phyloP scores from a whole-genome alignment of 2,329 filamentous ascomycete genomes.

The Apiospora saccharicola region DNA sequence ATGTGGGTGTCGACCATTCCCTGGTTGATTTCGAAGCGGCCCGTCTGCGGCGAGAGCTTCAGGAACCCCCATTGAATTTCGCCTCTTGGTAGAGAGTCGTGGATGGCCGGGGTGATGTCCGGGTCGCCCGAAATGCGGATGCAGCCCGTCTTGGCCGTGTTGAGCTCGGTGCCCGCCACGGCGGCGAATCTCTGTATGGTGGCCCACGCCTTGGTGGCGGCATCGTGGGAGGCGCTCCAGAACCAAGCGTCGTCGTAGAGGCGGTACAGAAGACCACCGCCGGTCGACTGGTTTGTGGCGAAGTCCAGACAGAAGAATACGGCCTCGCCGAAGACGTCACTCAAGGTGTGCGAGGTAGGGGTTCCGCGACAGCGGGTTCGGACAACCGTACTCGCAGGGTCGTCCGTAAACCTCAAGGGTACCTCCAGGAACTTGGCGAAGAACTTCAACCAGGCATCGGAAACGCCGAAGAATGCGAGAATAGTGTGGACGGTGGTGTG shows the following conservation, averaged over 20 bases:
- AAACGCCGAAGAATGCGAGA: constrained; percentile 66
- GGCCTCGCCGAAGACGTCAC: constrained; percentile 65
- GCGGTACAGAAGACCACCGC: constrained; percentile 63
- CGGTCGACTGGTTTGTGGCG: constrained; percentile 64
- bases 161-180: constrained; percentile 65
- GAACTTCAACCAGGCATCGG: constrained; percentile 62
- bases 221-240: constrained; percentile 62
- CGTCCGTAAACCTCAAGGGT: constrained; percentile 64
- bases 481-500: constrained; percentile 66
- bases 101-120: constrained; percentile 32
- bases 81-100: constrained; percentile 52
- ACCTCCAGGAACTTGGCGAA: constrained; percentile 66
- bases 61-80: constrained; percentile 64
- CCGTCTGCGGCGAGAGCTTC: constrained; percentile 57
- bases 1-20: constrained; percentile 65
- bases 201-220: constrained; percentile 65
- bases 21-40: constrained; percentile 67
- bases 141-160: constrained; percentile 58
- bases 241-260: constrained; percentile 74
- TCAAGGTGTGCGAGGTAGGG: constrained; percentile 66
- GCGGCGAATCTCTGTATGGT: constrained; percentile 61
- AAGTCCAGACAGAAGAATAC: constrained; percentile 72
- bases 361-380: constrained; percentile 62
- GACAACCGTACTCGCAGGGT: constrained; percentile 52
- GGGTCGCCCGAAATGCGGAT: constrained; percentile 48